These are phyloP conservation scores for Lactifluus rugatus DNA, from an alignment of 768 basidiomycete genomes.

Conservation along the genomic window DNA sequence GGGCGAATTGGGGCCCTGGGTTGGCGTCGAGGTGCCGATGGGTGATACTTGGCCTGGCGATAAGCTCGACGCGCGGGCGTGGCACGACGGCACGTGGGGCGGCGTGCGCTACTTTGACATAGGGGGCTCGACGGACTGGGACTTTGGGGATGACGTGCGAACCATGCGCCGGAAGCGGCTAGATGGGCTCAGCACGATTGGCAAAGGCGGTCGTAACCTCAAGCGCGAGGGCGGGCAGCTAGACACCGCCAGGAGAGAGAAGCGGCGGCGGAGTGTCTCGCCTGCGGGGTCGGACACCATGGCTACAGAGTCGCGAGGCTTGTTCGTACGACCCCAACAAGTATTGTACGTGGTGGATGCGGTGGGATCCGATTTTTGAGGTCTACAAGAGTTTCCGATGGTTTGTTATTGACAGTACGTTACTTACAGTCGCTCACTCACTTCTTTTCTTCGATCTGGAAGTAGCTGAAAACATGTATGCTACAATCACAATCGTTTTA, in stretches of 20 bases:
- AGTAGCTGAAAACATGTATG: background rate
- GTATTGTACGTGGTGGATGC: constrained; percentile 84
- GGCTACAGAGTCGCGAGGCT: constrained; percentile 53
- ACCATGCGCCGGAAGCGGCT: constrained; percentile 36
- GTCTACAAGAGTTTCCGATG: background rate
- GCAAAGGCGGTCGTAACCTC: constrained; percentile 27
- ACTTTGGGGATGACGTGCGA: constrained; percentile 39
- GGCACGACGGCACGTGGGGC: constrained; percentile 80
- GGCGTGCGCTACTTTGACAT: constrained; percentile 82
- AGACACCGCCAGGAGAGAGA: constrained; percentile 32
- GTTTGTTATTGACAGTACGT: background rate
- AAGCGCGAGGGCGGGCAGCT: constrained; percentile 55
- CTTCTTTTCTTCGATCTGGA: background rate
- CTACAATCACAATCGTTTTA: constrained; percentile 9
- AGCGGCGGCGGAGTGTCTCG: constrained; percentile 58
- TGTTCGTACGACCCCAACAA: constrained; percentile 81
- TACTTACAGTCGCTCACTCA: constrained; percentile 1
- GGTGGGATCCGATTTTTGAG: constrained; percentile 32
- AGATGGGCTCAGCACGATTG: constrained; percentile 28
- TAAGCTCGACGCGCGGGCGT: constrained; percentile 53
- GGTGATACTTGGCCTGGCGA: constrained; percentile 44
- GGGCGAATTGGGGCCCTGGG: constrained; percentile 79
- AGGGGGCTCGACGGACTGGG: constrained; percentile 52
- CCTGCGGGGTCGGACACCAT: constrained; percentile 54
- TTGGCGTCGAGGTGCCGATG: constrained; percentile 82